Evolutionary conservation across 2,329 filamentous ascomycete genomes (phyloP).

Genomic region (Botrytis porri): DNA sequence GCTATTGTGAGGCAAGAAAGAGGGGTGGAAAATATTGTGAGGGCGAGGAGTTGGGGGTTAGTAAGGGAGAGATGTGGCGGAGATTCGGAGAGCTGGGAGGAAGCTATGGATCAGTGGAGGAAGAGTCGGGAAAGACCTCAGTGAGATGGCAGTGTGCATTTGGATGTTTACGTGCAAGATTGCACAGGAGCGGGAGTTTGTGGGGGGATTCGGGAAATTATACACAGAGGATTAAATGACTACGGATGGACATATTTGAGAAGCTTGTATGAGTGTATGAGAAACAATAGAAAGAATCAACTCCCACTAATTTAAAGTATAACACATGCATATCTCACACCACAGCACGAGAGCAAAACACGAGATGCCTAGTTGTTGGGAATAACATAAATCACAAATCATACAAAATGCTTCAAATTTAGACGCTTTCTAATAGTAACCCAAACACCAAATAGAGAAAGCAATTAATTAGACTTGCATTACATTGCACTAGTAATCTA

Average conservation of each 20-base stretch:
- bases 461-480: conserved; percentile 3
- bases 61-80: conserved; percentile 72
- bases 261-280: not conserved
- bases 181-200: conserved; percentile 18
- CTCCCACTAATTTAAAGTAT: not conserved
- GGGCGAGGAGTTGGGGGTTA: conserved; percentile 76
- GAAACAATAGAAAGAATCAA: conserved; percentile 3
- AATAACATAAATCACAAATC: not conserved
- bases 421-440: not conserved
- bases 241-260: not conserved
- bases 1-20: conserved; percentile 70
- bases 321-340: not conserved
- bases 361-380: not conserved
- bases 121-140: conserved; percentile 29
- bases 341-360: not conserved
- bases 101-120: conserved; percentile 62
- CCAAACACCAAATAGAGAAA: not conserved
- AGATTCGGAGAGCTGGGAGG: conserved; percentile 58
- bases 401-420: not conserved
- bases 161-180: not conserved
- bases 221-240: not conserved
- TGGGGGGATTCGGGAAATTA: not conserved
- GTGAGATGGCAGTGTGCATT: not conserved
- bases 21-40: conserved; percentile 74
- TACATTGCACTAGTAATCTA: conserved; percentile 3